Conservation (phyloP, 2,329 filamentous ascomycete genomes). For the Fusarium torulosum region DNA sequence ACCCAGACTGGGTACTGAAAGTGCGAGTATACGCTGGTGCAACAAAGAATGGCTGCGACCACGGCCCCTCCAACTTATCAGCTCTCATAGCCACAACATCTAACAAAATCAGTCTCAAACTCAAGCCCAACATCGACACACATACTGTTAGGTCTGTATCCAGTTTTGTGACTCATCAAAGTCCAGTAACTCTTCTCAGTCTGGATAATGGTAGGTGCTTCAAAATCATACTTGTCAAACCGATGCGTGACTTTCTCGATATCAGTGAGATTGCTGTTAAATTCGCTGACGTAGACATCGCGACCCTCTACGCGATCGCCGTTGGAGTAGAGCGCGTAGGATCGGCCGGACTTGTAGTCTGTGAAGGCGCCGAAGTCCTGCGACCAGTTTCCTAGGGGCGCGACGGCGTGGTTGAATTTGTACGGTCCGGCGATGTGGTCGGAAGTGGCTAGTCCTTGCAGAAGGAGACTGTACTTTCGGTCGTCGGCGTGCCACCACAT, state of each 20-base stretch:
- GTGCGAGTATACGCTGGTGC: conserved; percentile 63
- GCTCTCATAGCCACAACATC: conserved; percentile 68
- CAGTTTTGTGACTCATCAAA: conserved; percentile 73
- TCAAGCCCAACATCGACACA: accelerated
- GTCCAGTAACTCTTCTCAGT: conserved; percentile 71
- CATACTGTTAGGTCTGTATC: conserved; percentile 69
- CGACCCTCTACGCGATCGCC: conserved; percentile 67
- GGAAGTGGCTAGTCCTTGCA: conserved; percentile 68
- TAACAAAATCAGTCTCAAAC: not conserved
- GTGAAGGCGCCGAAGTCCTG: conserved; percentile 73
- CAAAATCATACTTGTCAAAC: conserved; percentile 70
- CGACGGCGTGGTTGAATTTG: conserved; percentile 64
- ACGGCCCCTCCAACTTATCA: conserved; percentile 61
- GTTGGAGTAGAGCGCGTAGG: conserved; percentile 71
- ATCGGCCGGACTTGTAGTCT: conserved; percentile 68
- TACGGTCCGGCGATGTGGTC: conserved; percentile 67
- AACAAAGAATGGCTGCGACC: conserved; percentile 66
- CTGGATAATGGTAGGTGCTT: conserved; percentile 71
- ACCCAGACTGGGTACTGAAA: conserved; percentile 65
- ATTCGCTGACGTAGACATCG: conserved; percentile 68
- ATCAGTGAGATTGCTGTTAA: conserved; percentile 64
- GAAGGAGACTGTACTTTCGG: conserved; percentile 65
- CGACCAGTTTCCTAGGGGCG: conserved; percentile 71
- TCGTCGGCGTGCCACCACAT: conserved; percentile 75
- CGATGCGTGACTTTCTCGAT: conserved; percentile 66